Evolutionary conservation across 2,329 filamentous ascomycete genomes (phyloP), one percentile per base, ranked within the genome.

Genomic region (Epichloe scottii): DNA sequence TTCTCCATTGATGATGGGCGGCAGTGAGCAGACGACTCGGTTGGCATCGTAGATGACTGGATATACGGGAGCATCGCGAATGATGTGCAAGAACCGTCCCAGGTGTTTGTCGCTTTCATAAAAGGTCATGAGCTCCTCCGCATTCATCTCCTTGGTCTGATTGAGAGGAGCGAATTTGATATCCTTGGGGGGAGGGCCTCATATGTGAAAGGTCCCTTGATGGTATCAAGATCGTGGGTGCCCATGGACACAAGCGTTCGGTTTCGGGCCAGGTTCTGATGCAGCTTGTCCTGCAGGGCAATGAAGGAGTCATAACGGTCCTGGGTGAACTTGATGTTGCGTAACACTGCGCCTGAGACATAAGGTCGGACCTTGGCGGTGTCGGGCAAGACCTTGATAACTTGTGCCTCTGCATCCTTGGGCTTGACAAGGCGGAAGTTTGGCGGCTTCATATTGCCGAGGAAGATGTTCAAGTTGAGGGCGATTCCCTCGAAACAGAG

Each of bases 301-400:
- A 98, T 98, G 85, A 98, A 98, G 63, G 89, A 96, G 60, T 95
- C 88, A 68, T 98, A 98, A 58, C 86, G 79, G 59, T 84, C 87
- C 72, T 93, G 78, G 60, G 87, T 90, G 76, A 98, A 97, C 63
- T 84, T 89, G 74, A 98, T 79, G 66, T 89, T 87, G 58, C 93
- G 84, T 56, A 98, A 74, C 57, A 98, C 87, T 46, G 91, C 89
- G 55, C 86, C 89, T 15, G 91, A 88, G 57, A 95, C 86, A 58
- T 93, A 87, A 40, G 90, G 91, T 47, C 93, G 82, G 59, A 98
- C 83, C 68, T 83, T 79, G 52, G 76, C 76, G 34, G 89, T 95
- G 51, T 79, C 77, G 63, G 87, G 77, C 61, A 80, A 77, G 55
- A 97, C 87, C 50, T 82, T 88, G 62, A 97, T 87, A 50, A 81